phyloP scores from a whole-genome alignment of 371 early-diverging fungal species.

The Funneliformis caledonium region DNA sequence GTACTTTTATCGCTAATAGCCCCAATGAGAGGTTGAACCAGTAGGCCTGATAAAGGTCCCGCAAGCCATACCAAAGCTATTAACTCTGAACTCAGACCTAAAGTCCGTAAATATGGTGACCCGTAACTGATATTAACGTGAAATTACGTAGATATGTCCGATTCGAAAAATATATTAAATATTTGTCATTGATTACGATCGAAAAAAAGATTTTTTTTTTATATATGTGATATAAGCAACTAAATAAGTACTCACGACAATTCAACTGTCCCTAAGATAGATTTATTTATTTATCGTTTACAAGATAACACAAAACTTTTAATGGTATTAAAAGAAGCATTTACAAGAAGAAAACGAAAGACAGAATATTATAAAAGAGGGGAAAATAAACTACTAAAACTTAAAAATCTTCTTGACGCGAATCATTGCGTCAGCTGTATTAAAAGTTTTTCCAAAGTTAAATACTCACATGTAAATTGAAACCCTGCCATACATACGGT shows the following conservation, averaged over 20 bases:
- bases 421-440: background rate
- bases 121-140: slow-evolving; percentile 60
- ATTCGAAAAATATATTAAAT: background rate
- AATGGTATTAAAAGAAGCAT: slow-evolving; percentile 12
- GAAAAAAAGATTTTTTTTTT: background rate
- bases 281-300: background rate
- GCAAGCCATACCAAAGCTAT: slow-evolving; percentile 80
- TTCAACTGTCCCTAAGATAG: slow-evolving; percentile 58
- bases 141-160: slow-evolving; percentile 19
- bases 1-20: slow-evolving; percentile 63
- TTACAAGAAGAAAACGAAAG: slow-evolving; percentile 27
- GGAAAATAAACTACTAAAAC: background rate
- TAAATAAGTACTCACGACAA: slow-evolving; percentile 52
- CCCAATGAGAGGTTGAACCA: slow-evolving; percentile 58
- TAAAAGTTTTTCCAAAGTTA: background rate
- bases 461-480: slow-evolving; percentile 66
- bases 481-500: slow-evolving; percentile 68
- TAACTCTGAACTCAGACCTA: slow-evolving; percentile 67
- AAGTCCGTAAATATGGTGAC: slow-evolving; percentile 75
- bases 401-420: background rate
- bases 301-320: slow-evolving; percentile 1
- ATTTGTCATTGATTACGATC: no score
- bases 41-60: slow-evolving; percentile 72
- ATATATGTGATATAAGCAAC: background rate
- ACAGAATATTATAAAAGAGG: background rate